Percentiles rank a stretch among this genome's conserved stretches.
Conservation (phyloP, 495 filamentous ascomycete species). For the Geoglossum glabrum region DNA sequence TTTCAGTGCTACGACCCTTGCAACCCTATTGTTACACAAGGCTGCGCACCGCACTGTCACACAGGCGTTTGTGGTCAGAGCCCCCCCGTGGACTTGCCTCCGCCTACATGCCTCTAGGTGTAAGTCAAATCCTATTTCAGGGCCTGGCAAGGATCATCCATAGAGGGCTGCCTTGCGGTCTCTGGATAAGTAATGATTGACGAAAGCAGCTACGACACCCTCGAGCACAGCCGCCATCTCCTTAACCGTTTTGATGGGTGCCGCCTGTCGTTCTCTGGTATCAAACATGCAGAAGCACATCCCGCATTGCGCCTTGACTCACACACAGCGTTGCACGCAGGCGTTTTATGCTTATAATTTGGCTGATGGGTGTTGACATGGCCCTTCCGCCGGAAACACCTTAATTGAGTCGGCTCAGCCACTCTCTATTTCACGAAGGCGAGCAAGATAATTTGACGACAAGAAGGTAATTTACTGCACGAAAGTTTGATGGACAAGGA, state of each 20-base stretch:
- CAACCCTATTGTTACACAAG: not conserved
- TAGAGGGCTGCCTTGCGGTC: not conserved
- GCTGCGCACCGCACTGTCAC: not conserved
- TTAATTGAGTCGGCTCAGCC: slow-evolving; percentile 1
- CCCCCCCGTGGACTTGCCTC: not conserved
- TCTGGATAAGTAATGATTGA: not conserved
- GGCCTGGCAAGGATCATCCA: not conserved
- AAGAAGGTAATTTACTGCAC: not conserved
- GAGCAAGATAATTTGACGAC: not conserved
- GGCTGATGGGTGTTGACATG: not conserved
- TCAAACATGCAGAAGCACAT: not conserved
- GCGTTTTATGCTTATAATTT: slow-evolving; percentile 4
- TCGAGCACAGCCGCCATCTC: slow-evolving; percentile 1
- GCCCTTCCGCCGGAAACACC: not conserved
- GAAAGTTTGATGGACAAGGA: not conserved
- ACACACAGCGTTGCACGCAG: not conserved
- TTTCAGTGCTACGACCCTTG: not conserved
- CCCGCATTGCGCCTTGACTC: slow-evolving; percentile 3
- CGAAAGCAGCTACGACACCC: not conserved
- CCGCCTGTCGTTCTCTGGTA: not conserved
- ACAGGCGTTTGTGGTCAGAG: not conserved
- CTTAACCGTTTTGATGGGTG: not conserved
- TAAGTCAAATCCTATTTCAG: slow-evolving; percentile 1
- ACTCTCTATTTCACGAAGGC: not conserved
- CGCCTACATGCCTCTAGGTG: no score